Evolutionary conservation across 1,139 yeast genomes (phyloP).

Genomic region (Candida sp.): DNA sequence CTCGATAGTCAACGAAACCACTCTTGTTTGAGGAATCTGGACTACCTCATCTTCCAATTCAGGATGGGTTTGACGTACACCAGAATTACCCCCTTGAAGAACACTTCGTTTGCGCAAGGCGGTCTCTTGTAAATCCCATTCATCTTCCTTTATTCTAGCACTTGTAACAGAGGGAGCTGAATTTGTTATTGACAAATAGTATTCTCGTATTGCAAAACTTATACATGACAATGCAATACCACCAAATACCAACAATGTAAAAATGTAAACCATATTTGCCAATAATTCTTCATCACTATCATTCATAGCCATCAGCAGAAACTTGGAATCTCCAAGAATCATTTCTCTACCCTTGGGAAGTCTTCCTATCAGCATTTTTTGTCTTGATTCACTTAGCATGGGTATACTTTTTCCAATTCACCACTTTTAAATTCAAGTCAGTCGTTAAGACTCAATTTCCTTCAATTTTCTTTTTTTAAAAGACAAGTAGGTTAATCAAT

Average conservation of each 20-base stretch:
- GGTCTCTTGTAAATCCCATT: slow-evolving; percentile 6
- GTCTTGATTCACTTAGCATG: background rate
- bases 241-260: slow-evolving; percentile 19
- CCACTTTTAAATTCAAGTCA: background rate
- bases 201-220: slow-evolving; percentile 26
- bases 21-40: slow-evolving; percentile 2
- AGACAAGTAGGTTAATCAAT: background rate
- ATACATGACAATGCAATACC: slow-evolving; percentile 19
- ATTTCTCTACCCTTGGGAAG: background rate
- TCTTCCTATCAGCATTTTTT: background rate
- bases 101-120: slow-evolving; percentile 2
- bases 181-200: slow-evolving; percentile 14
- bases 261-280: slow-evolving; percentile 26
- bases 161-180: slow-evolving; percentile 7
- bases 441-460: background rate
- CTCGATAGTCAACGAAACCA: slow-evolving; percentile 1
- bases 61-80: slow-evolving; percentile 1
- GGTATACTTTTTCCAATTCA: background rate
- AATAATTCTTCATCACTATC: slow-evolving; percentile 13
- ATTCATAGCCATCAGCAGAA: background rate
- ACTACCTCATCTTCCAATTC: background rate
- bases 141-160: slow-evolving; percentile 5
- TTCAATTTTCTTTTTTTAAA: background rate
- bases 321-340: background rate
- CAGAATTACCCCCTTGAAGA: slow-evolving; percentile 1